These are phyloP conservation scores for Akanthomyces muscarius DNA, from an alignment of 2,329 filamentous ascomycete genomes.

Conservation along the genomic window DNA sequence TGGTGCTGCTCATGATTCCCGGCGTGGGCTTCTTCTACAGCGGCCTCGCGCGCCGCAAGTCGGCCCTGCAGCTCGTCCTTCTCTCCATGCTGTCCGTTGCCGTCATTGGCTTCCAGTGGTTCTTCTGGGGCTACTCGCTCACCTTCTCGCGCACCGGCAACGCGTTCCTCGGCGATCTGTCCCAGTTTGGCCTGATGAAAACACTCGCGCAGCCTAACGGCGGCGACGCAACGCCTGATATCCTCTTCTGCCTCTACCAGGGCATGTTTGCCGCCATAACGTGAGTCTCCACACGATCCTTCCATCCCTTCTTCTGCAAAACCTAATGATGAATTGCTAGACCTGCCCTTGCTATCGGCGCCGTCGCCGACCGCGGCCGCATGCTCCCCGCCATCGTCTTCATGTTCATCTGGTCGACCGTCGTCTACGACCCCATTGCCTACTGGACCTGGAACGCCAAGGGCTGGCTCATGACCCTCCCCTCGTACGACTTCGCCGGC, in stretches of 20 bases:
- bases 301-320: background rate
- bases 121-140: slow-evolving; percentile 90
- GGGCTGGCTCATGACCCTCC: slow-evolving; percentile 66
- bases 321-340: slow-evolving; percentile 28
- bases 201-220: slow-evolving; percentile 74
- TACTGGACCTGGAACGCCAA: slow-evolving; percentile 76
- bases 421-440: slow-evolving; percentile 70
- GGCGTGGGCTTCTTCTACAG: slow-evolving; percentile 95
- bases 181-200: slow-evolving; percentile 76
- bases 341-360: slow-evolving; percentile 55
- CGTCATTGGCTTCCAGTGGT: slow-evolving; percentile 86
- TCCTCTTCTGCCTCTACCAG: slow-evolving; percentile 82
- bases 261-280: slow-evolving; percentile 89
- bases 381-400: slow-evolving; percentile 60
- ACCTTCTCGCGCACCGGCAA: slow-evolving; percentile 78
- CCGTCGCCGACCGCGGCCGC: slow-evolving; percentile 57
- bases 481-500: slow-evolving; percentile 70
- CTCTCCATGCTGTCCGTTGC: slow-evolving; percentile 77
- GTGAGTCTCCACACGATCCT: slow-evolving; percentile 46
- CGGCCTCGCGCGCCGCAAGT: slow-evolving; percentile 83
- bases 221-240: slow-evolving; percentile 67
- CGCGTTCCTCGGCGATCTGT: slow-evolving; percentile 72
- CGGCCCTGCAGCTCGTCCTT: slow-evolving; percentile 80
- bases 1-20: slow-evolving; percentile 89
- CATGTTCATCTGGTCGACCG: slow-evolving; percentile 67